These are phyloP conservation scores for Achlya hypogyna DNA, from an alignment of 352 stramenopile species.

Conservation along the genomic window DNA sequence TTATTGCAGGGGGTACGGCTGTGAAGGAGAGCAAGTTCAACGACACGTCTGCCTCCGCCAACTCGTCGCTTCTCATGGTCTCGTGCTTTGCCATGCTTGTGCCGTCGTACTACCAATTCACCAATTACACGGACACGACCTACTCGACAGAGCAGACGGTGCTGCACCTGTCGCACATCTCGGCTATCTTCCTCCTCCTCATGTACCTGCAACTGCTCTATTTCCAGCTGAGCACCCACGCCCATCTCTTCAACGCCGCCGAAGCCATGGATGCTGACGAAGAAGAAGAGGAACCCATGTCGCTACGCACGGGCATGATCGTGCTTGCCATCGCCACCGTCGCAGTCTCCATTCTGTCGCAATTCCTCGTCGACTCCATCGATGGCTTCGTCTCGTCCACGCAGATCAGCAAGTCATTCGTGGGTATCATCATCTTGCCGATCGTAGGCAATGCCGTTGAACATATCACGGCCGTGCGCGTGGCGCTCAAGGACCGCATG, in stretches of 20 bases:
- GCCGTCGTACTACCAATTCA: slow-evolving; percentile 76
- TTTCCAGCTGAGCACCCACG: slow-evolving; percentile 94
- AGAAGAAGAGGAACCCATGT: slow-evolving; percentile 78
- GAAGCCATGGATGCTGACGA: slow-evolving; percentile 33
- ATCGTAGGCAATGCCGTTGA: slow-evolving; percentile 98
- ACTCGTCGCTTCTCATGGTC: slow-evolving; percentile 92
- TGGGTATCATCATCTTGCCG: slow-evolving; percentile 93
- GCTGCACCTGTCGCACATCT: slow-evolving; percentile 66
- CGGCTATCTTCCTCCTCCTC: slow-evolving; percentile 76
- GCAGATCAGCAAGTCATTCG: slow-evolving; percentile 76
- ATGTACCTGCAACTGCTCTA: slow-evolving; percentile 93
- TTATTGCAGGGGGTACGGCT: slow-evolving; percentile 82
- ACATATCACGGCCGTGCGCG: slow-evolving; percentile 94
- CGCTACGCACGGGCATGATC: slow-evolving; percentile 53
- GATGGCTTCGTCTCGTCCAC: slow-evolving; percentile 61
- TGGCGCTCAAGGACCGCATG: slow-evolving; percentile 98
- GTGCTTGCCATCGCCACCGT: slow-evolving; percentile 84
- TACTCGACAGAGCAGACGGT: slow-evolving; percentile 69
- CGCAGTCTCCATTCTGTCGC: slow-evolving; percentile 89
- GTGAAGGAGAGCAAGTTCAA: slow-evolving; percentile 90
- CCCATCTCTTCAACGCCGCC: slow-evolving; percentile 78
- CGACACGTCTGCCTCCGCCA: slow-evolving; percentile 83
- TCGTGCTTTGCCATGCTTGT: slow-evolving; percentile 90
- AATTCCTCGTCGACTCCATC: slow-evolving; percentile 85
- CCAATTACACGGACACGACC: slow-evolving; percentile 72